A percentile compares a stretch with the other conserved stretches of the same genome.
phyloP scores from a whole-genome alignment of 1,139 yeast species.

The Pichia sp. region DNA sequence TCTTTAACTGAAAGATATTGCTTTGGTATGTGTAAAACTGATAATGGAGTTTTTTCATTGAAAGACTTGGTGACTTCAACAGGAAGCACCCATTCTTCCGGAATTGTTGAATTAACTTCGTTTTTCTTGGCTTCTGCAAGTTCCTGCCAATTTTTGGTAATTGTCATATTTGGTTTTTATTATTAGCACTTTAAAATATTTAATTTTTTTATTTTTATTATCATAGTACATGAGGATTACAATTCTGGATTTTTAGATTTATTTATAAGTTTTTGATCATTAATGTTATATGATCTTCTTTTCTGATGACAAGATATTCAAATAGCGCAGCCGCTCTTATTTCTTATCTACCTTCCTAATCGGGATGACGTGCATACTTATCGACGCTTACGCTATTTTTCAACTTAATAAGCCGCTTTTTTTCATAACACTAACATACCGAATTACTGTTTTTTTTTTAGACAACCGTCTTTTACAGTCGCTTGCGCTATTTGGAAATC shows the following conservation, averaged over 20 bases:
- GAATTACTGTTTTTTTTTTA: no score
- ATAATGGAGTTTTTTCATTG: background rate
- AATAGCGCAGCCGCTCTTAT: no score
- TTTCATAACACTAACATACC: background rate
- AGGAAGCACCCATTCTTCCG: slow-evolving; percentile 7
- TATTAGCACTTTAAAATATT: no score
- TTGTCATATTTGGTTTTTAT: background rate
- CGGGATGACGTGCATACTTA: background rate
- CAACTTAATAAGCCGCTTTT: background rate
- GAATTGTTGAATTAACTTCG: background rate
- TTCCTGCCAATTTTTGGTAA: background rate
- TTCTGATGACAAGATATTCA: no score
- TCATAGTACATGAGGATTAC: no score
- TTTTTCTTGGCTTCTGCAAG: slow-evolving; percentile 4
- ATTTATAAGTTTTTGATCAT: no score
- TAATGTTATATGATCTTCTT: no score
- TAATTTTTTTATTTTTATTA: no score
- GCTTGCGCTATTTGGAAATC: no score
- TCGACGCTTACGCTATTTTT: background rate
- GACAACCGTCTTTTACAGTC: no score
- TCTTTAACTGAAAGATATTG: background rate
- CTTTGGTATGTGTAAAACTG: slow-evolving; percentile 4
- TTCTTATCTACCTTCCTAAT: background rate
- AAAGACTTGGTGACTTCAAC: background rate
- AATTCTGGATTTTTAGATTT: no score